phyloP scores from a whole-genome alignment of 1,284 basidiomycete species.

The Naganishia liquefaciens region DNA sequence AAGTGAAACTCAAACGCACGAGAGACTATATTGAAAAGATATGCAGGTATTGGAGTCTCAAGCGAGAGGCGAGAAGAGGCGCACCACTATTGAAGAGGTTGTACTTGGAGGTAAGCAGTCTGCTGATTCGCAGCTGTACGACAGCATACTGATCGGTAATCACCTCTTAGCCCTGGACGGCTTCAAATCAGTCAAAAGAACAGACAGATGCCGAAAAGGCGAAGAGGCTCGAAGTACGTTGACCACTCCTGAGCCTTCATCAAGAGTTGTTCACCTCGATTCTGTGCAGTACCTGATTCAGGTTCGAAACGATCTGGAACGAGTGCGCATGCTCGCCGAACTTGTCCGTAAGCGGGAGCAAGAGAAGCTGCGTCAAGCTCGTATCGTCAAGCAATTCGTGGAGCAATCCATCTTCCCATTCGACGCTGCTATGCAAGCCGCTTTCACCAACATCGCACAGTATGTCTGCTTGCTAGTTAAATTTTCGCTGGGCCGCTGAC shows the following conservation, averaged over 20 bases:
- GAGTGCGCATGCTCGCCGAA: conserved; percentile 70
- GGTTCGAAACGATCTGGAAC: conserved; percentile 76
- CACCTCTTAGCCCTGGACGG: conserved; percentile 77
- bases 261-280: neutral
- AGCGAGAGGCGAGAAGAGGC: conserved; percentile 86
- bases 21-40: conserved; percentile 73
- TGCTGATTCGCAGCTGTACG: neutral
- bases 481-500: conserved; percentile 16
- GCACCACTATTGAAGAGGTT: conserved; percentile 90
- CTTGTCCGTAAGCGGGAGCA: conserved; percentile 78
- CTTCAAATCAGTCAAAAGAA: conserved; percentile 64
- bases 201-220: conserved; percentile 80
- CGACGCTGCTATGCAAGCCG: conserved; percentile 63
- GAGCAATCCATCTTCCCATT: conserved; percentile 68
- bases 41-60: conserved; percentile 95
- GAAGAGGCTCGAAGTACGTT: conserved; percentile 75
- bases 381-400: conserved; percentile 70
- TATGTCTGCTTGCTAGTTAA: conserved; percentile 52
- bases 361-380: conserved; percentile 73
- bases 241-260: no score
- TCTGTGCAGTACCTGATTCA: conserved; percentile 63
- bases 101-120: conserved; percentile 70
- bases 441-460: conserved; percentile 71
- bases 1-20: conserved; percentile 74
- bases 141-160: neutral